Base-by-base conservation (phyloP, 345 rosid species). In the Citrus sp. region DNA sequence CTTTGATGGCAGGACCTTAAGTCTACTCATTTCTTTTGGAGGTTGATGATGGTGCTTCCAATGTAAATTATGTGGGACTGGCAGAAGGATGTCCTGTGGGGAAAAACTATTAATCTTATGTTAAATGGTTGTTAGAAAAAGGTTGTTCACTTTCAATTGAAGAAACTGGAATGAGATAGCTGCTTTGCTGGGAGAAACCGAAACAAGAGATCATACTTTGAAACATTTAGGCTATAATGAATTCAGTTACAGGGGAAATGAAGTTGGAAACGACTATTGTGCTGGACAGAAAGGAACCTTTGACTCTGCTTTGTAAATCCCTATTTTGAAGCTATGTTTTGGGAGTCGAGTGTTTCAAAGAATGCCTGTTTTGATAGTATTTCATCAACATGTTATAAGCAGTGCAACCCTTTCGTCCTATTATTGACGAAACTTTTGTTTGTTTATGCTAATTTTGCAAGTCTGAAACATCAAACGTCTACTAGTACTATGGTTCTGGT, bases 261-360 rank as follows among this genome's bases (percentile, higher is more conserved):
- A 78, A 30, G 59, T 81, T 51, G 72, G 72, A 74, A 49, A 22
- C 61, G 4, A 42, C 28, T 42, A 64, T 62, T 62, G 22, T 63
- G 30, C 22, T 28, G 25, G 28, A 49, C 46, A 35, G 58, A 19
- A 35, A 75, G 6, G 78, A 59, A 10, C 28, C 42, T 62, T 75
- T 42, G 56, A 46, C 78, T 46, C 7, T 35, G 3, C 28, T 49
- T 75, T 35, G 66, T 42, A 63, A 28, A 62, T 49, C 46, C 61
- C 40, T 58, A 64, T 30, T 24, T 35, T 66, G 32, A 27, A 72
- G 73, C 54, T 30, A 24, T 18, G 5, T 62, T 38, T 37, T 28
- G 61, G 75, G 66, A 77, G 59, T 18, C 19, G 18, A 67, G 38
- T 6, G 59, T 25, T 59, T 73, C 51, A 59, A 71, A 30, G 46